A percentile compares a stretch with the other conserved stretches of the same genome.
phyloP scores from a whole-genome alignment of 139 green algal genomes.

The Zygnema cylindricum region DNA sequence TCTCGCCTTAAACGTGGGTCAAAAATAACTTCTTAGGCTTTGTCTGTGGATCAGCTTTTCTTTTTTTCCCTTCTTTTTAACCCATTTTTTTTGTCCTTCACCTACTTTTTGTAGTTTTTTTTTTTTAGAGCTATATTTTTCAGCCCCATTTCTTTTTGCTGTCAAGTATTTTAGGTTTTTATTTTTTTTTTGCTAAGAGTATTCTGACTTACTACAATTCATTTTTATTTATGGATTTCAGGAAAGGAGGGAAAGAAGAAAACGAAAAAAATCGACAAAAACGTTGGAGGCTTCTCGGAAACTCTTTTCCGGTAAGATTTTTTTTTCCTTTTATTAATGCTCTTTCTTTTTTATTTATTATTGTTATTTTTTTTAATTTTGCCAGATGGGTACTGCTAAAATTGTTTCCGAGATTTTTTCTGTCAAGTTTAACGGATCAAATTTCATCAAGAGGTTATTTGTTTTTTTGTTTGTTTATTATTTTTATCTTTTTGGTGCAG shows the following conservation, averaged over 20 bases:
- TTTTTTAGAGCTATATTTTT: background rate
- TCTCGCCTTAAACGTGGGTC: too few relatives aligned
- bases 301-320: background rate
- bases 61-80: too few relatives aligned
- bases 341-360: background rate
- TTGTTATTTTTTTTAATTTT: background rate
- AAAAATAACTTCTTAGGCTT: too few relatives aligned
- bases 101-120: background rate
- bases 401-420: background rate
- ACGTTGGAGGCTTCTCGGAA: conserved; percentile 12
- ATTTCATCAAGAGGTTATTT: background rate
- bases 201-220: too few relatives aligned
- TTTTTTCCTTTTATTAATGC: background rate
- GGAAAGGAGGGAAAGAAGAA: background rate
- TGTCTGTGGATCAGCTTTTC: too few relatives aligned
- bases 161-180: too few relatives aligned
- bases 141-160: background rate
- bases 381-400: background rate
- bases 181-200: too few relatives aligned
- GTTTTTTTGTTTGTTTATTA: background rate
- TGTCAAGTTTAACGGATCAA: background rate
- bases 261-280: background rate
- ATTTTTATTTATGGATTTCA: too few relatives aligned
- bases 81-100: too few relatives aligned
- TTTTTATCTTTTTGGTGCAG: background rate